phyloP scores from a whole-genome alignment of 2,329 filamentous ascomycete genomes.

The Stemphylium vesicarium region DNA sequence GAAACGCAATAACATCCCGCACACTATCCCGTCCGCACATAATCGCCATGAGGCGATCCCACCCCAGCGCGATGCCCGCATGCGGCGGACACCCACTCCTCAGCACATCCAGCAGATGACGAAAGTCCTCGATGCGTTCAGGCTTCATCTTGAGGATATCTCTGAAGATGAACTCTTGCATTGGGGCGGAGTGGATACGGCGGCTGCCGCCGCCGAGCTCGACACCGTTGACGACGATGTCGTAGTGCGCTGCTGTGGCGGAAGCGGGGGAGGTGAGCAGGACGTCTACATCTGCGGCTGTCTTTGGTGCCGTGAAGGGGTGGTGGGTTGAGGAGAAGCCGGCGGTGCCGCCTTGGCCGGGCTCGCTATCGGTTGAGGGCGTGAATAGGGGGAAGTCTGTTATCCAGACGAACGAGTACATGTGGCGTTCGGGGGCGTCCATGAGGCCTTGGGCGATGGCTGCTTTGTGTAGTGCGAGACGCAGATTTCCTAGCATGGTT shows the following conservation, averaged over 20 bases:
- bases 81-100: slow-evolving; percentile 90
- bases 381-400: slow-evolving; percentile 93
- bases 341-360: slow-evolving; percentile 80
- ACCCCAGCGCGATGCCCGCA: slow-evolving; percentile 89
- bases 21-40: slow-evolving; percentile 79
- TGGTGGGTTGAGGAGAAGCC: slow-evolving; percentile 91
- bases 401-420: slow-evolving; percentile 81
- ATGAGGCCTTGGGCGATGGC: slow-evolving; percentile 70
- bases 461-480: slow-evolving; percentile 71
- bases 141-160: slow-evolving; percentile 81
- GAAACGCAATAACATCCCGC: slow-evolving; percentile 94
- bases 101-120: slow-evolving; percentile 82
- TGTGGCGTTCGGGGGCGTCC: slow-evolving; percentile 51
- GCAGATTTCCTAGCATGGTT: slow-evolving; percentile 73
- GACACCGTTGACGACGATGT: slow-evolving; percentile 92
- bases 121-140: slow-evolving; percentile 77
- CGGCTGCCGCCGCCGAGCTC: slow-evolving; percentile 93
- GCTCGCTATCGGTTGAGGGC: slow-evolving; percentile 66
- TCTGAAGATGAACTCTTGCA: slow-evolving; percentile 85
- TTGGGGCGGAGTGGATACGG: slow-evolving; percentile 82
- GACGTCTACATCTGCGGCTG: slow-evolving; percentile 72
- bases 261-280: slow-evolving; percentile 74
- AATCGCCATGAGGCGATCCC: slow-evolving; percentile 83
- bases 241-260: slow-evolving; percentile 87
- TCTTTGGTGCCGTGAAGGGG: slow-evolving; percentile 89